phyloP scores from a whole-genome alignment of 108 stramenopile species.

The Cyclotella sp. region DNA sequence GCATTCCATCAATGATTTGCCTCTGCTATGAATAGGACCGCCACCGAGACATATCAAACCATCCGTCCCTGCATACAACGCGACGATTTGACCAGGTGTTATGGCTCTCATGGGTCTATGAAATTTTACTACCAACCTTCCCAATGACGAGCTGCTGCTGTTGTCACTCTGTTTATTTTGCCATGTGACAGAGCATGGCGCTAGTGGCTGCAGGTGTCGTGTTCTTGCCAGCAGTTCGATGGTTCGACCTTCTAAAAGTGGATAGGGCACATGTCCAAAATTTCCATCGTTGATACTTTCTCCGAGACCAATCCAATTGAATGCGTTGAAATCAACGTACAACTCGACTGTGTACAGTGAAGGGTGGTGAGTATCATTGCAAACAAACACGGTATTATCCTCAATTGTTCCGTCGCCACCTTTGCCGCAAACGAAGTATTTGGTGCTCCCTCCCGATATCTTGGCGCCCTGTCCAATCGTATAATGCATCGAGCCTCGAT shows the following conservation, averaged over 20 bases:
- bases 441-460: conserved; percentile 73
- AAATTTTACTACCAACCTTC: conserved; percentile 45
- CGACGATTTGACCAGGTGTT: conserved; percentile 81
- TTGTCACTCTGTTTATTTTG: not conserved
- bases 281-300: conserved; percentile 1
- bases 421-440: conserved; percentile 86
- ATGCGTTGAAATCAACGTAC: conserved; percentile 45
- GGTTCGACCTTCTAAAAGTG: conserved; percentile 31
- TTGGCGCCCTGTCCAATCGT: conserved; percentile 91
- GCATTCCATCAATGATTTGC: conserved; percentile 59
- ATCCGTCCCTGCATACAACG: conserved; percentile 65
- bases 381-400: conserved; percentile 62
- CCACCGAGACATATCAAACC: conserved; percentile 87
- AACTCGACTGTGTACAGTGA: conserved; percentile 77
- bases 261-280: conserved; percentile 31
- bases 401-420: conserved; percentile 28
- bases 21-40: conserved; percentile 61
- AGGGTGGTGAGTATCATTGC: conserved; percentile 87
- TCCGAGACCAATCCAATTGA: conserved; percentile 75
- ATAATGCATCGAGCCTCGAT: conserved; percentile 55
- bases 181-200: conserved; percentile 60
- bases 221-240: conserved; percentile 57
- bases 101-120: conserved; percentile 74
- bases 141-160: conserved; percentile 12
- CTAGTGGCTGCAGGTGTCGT: conserved; percentile 82